phyloP scores from a whole-genome alignment of 106 monocot species.

The Dendrobium officinale region DNA sequence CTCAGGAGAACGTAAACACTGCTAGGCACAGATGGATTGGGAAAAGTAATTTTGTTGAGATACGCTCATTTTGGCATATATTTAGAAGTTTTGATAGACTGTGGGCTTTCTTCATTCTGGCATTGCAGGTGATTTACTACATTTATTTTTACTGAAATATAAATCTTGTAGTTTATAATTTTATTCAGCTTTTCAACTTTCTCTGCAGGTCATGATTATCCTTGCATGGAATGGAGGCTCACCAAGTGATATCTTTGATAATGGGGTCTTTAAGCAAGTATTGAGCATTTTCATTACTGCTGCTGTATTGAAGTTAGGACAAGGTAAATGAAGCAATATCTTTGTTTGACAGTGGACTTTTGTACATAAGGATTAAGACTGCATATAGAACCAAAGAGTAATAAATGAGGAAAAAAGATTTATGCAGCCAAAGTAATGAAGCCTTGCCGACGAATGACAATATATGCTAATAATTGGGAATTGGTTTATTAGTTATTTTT shows the following conservation, averaged over 20 bases:
- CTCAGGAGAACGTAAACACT: conserved; percentile 39
- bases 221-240: conserved; percentile 91
- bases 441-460: neutral
- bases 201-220: conserved; percentile 86
- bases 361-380: neutral
- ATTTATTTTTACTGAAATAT: neutral
- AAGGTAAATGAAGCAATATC: conserved; percentile 39
- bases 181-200: neutral
- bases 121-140: conserved; percentile 59
- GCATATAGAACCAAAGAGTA: neutral
- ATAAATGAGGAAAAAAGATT: neutral
- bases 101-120: conserved; percentile 89
- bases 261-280: conserved; percentile 69
- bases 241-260: conserved; percentile 62
- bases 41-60: conserved; percentile 95
- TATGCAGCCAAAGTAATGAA: neutral
- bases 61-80: conserved; percentile 96
- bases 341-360: neutral
- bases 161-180: neutral
- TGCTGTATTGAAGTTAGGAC: conserved; percentile 69
- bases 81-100: conserved; percentile 95
- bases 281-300: conserved; percentile 95
- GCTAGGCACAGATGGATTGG: conserved; percentile 54
- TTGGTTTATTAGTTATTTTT: neutral
- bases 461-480: neutral